These are phyloP conservation scores for Cladophialophora immunda DNA, from an alignment of 2,329 filamentous ascomycete genomes.

Conservation along the genomic window DNA sequence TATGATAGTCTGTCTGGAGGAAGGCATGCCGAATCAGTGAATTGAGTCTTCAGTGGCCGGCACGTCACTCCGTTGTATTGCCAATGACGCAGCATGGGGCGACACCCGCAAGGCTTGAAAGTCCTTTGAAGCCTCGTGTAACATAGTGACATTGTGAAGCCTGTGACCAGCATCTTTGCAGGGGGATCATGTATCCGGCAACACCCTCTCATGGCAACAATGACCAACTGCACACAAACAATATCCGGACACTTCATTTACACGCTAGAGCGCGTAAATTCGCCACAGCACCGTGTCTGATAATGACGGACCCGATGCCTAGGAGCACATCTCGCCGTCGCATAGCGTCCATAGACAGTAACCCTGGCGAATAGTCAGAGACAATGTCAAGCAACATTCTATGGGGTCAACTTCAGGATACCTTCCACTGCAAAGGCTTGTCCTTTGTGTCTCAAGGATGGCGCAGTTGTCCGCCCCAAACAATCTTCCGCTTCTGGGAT, in stretches of 20 bases:
- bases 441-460: neutral
- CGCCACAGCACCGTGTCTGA: neutral
- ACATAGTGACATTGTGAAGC: neutral
- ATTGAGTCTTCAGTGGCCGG: slow-evolving; percentile 6
- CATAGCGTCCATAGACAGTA: neutral
- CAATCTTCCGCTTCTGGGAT: slow-evolving; percentile 9
- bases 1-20: neutral
- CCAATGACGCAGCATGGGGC: slow-evolving; percentile 6
- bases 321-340: neutral
- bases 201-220: neutral
- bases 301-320: neutral
- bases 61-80: slow-evolving; percentile 11
- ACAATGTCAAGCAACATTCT: neutral
- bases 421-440: neutral
- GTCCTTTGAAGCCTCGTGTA: neutral
- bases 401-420: neutral
- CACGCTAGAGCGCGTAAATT: neutral
- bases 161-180: neutral
- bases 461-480: neutral
- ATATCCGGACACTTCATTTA: neutral
- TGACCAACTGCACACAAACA: neutral
- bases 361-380: neutral
- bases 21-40: neutral
- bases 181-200: neutral
- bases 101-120: neutral